A percentile compares a stretch with the other conserved stretches of the same genome.
Conservation (phyloP, 1,284 basidiomycete genomes). For the Waitea zeae region DNA sequence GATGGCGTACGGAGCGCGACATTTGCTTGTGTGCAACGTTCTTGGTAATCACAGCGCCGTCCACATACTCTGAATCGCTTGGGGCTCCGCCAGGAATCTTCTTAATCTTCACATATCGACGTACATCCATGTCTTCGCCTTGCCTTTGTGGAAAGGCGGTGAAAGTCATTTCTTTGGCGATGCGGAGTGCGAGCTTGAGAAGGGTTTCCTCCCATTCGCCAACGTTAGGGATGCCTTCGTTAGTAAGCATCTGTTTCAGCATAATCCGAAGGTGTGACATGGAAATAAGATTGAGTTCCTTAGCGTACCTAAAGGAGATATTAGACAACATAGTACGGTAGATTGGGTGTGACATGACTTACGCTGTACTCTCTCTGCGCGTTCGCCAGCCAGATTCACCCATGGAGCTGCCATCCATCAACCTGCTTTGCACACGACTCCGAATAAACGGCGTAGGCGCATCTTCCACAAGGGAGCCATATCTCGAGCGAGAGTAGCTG, state of each 20-base stretch:
- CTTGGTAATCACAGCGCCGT: conserved; percentile 95
- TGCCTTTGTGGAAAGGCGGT: conserved; percentile 57
- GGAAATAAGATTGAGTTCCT: conserved; percentile 70
- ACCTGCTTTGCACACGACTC: conserved; percentile 62
- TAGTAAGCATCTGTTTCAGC: conserved; percentile 76
- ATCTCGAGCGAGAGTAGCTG: conserved; percentile 11
- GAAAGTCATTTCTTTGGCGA: conserved; percentile 64
- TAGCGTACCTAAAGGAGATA: conserved; percentile 37
- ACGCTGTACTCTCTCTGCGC: conserved; percentile 70
- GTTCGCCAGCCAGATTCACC: conserved; percentile 63
- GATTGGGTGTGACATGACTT: conserved; percentile 13
- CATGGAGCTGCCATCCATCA: conserved; percentile 33
- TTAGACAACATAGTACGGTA: conserved; percentile 1
- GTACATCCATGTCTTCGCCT: conserved; percentile 87
- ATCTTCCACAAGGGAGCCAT: conserved; percentile 15
- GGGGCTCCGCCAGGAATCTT: conserved; percentile 92
- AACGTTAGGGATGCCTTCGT: conserved; percentile 59
- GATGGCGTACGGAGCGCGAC: conserved; percentile 53
- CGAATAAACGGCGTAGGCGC: conserved; percentile 57
- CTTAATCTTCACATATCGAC: conserved; percentile 96
- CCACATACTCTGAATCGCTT: conserved; percentile 89
- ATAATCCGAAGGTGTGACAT: conserved; percentile 79
- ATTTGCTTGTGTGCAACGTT: conserved; percentile 93
- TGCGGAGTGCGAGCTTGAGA: conserved; percentile 60
- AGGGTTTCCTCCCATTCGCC: conserved; percentile 78